A percentile compares a stretch with the other conserved stretches of the same genome.
These are phyloP conservation scores for Linderniella brevidens DNA, from an alignment of 257 asterid species.

Conservation along the genomic window DNA sequence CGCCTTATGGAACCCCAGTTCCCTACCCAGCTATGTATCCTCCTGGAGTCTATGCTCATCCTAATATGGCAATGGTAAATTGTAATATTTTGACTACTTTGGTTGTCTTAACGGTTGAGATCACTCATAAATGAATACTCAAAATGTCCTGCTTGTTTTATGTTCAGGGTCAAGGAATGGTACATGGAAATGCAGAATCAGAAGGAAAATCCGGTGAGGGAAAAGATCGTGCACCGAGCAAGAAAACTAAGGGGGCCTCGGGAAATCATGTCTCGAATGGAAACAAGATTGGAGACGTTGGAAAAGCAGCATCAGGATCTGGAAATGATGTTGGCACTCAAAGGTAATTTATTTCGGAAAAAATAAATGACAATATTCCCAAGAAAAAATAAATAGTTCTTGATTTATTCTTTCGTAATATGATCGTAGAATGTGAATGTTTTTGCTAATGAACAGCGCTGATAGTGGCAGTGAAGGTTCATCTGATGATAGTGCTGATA, in stretches of 20 bases:
- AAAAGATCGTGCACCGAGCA: constrained; percentile 39
- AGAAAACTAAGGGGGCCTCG: constrained; percentile 35
- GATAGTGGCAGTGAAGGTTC: constrained; percentile 85
- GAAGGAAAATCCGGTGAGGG: constrained; percentile 49
- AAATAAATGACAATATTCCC: background rate
- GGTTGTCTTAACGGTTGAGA: background rate
- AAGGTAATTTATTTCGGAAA: constrained; percentile 25
- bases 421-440: background rate
- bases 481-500: constrained; percentile 71
- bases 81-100: constrained; percentile 5
- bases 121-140: too few species aligned
- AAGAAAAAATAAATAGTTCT: background rate
- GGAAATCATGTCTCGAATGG: constrained; percentile 28
- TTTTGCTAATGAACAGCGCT: constrained; percentile 41
- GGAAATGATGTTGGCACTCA: constrained; percentile 80
- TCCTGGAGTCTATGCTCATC: constrained; percentile 88
- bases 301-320: constrained; percentile 62
- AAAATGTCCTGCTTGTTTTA: background rate
- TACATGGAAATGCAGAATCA: constrained; percentile 37
- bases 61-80: constrained; percentile 62
- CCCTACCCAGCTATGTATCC: constrained; percentile 89
- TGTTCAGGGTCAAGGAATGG: constrained; percentile 28
- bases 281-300: constrained; percentile 42
- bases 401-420: background rate
- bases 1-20: constrained; percentile 95